Evolutionary conservation across 2,329 filamentous ascomycete genomes (phyloP).

Genomic region (Chrysoporthe cubensis): DNA sequence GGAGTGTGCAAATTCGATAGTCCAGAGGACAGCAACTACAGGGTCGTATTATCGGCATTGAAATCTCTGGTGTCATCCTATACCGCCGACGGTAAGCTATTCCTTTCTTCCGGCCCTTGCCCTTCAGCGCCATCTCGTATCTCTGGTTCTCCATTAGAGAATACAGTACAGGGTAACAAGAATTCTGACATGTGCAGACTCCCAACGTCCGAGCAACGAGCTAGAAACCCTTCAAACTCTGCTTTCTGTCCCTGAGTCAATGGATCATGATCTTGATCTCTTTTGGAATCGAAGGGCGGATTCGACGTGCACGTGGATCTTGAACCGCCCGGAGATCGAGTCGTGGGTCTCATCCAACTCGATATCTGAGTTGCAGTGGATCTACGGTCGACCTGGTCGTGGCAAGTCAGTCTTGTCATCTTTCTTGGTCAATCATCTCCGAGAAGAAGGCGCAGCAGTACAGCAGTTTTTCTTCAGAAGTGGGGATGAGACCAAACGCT

Average conservation of each 20-base stretch:
- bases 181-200: neutral
- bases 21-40: neutral
- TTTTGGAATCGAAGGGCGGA: neutral
- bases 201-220: neutral
- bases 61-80: neutral
- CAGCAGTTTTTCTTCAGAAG: neutral
- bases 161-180: neutral
- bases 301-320: neutral
- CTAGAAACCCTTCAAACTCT: neutral
- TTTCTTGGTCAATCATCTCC: conserved; percentile 1
- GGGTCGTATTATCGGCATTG: neutral
- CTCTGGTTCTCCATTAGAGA: neutral
- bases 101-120: neutral
- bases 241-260: neutral
- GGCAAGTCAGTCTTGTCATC: neutral
- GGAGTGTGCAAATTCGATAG: neutral
- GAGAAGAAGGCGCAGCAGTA: neutral
- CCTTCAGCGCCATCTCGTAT: neutral
- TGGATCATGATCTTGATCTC: neutral
- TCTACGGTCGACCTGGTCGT: neutral
- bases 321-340: neutral
- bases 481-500: neutral
- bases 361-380: neutral
- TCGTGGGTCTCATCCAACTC: neutral
- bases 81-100: neutral